phyloP scores from a whole-genome alignment of 139 green algal species.

The Chlamydomonas incerta region DNA sequence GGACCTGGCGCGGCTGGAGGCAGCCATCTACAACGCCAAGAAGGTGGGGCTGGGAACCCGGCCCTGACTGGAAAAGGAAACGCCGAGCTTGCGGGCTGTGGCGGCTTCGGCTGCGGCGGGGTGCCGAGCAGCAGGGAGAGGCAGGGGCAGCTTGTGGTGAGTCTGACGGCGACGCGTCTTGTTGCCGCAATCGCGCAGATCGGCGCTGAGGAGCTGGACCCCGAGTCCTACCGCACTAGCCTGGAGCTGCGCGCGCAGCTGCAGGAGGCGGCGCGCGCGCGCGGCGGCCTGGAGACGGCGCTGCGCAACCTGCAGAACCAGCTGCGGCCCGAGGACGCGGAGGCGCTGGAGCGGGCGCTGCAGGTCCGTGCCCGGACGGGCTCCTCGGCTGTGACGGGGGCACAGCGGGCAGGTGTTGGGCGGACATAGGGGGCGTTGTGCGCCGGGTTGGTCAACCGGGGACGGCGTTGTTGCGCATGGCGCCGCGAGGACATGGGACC shows the following conservation, averaged over 20 bases:
- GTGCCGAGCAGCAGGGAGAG: no score
- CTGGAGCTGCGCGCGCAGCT: slow-evolving; percentile 68
- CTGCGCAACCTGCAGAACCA: slow-evolving; percentile 58
- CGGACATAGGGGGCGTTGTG: no score
- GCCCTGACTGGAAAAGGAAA: no score
- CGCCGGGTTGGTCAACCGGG: no score
- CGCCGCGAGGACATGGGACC: no score
- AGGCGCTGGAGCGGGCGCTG: slow-evolving; percentile 64
- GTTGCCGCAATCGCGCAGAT: slow-evolving; percentile 39
- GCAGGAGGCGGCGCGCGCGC: slow-evolving; percentile 55
- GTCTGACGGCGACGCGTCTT: not conserved
- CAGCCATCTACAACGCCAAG: slow-evolving; percentile 72
- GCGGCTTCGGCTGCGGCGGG: no score
- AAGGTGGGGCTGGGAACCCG: slow-evolving; percentile 72
- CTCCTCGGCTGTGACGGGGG: no score
- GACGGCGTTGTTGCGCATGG: no score
- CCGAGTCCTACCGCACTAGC: slow-evolving; percentile 67
- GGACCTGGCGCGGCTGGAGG: slow-evolving; percentile 80
- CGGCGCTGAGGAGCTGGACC: slow-evolving; percentile 75
- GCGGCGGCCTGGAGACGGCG: slow-evolving; percentile 61
- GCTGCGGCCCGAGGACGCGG: slow-evolving; percentile 55
- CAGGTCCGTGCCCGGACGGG: no score
- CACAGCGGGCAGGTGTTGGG: no score
- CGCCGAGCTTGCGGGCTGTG: no score
- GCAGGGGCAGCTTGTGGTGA: no score